Percentiles rank a stretch among this genome's conserved stretches.
Evolutionary conservation across 2,329 filamentous ascomycete genomes (phyloP).

Genomic region (Sordariomycetes sp.): DNA sequence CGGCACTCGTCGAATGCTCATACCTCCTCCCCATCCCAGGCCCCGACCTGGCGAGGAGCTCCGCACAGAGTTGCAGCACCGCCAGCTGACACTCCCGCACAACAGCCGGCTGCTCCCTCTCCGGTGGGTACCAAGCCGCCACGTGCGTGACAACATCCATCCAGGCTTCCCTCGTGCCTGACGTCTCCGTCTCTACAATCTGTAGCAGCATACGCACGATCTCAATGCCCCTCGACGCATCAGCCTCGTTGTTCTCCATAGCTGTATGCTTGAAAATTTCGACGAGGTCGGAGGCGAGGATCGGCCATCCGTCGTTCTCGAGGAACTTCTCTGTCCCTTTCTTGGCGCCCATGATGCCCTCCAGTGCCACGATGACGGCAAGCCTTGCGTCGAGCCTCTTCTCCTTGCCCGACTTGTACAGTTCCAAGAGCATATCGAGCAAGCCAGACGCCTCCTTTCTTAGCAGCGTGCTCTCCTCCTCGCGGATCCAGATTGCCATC

Average conservation of each 20-base stretch:
- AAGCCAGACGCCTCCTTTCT: constrained; percentile 46
- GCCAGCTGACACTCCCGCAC: constrained; percentile 41
- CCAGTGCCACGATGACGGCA: constrained; percentile 46
- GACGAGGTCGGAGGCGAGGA: constrained; percentile 38
- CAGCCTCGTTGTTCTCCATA: constrained; percentile 14
- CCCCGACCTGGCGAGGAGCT: constrained; percentile 35
- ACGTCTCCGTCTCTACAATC: constrained; percentile 34
- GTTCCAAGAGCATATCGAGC: constrained; percentile 51
- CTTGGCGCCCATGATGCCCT: constrained; percentile 41
- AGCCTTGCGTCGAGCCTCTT: constrained; percentile 40
- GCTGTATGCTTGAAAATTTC: constrained; percentile 25
- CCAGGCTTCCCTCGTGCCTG: constrained; percentile 41
- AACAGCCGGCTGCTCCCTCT: constrained; percentile 12
- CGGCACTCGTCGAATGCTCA: constrained; percentile 35
- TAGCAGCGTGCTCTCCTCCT: constrained; percentile 52
- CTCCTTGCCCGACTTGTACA: constrained; percentile 36
- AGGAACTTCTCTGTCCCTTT: constrained; percentile 37
- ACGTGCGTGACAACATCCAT: constrained; percentile 41
- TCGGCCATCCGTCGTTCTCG: constrained; percentile 40
- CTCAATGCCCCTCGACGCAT: constrained; percentile 38
- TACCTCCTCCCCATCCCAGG: constrained; percentile 38
- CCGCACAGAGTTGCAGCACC: constrained; percentile 43
- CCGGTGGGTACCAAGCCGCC: constrained; percentile 34
- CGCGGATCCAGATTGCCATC: constrained; percentile 56
- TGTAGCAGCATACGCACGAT: constrained; percentile 44